phyloP scores from a whole-genome alignment of 371 early-diverging fungal species.

The Mortierella polycephala region DNA sequence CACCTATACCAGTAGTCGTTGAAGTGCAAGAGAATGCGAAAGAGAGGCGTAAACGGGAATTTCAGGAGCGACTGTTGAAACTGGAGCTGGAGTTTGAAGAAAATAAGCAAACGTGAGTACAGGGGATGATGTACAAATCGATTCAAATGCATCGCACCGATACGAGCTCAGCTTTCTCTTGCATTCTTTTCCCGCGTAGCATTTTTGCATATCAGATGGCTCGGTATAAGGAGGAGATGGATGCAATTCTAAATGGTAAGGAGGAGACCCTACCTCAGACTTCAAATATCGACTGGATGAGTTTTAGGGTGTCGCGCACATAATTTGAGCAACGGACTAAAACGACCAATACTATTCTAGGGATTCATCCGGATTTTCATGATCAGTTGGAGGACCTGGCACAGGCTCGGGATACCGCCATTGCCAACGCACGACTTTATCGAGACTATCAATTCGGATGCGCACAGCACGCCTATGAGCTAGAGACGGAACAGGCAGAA shows the following conservation, averaged over 20 bases:
- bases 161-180: too few species aligned
- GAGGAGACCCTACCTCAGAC: neutral
- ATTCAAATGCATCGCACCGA: too few species aligned
- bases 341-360: slow-evolving; percentile 41
- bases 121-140: neutral
- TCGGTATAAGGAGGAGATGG: slow-evolving; percentile 52
- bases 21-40: slow-evolving; percentile 32
- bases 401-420: slow-evolving; percentile 62
- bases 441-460: slow-evolving; percentile 77
- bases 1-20: slow-evolving; percentile 12
- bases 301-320: too few species aligned
- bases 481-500: slow-evolving; percentile 65
- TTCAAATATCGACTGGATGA: neutral
- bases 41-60: slow-evolving; percentile 45
- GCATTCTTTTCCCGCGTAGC: slow-evolving; percentile 12
- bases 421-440: slow-evolving; percentile 66
- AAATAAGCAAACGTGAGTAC: slow-evolving; percentile 47
- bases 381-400: slow-evolving; percentile 73
- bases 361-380: slow-evolving; percentile 73
- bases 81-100: slow-evolving; percentile 53
- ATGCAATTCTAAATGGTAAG: slow-evolving; percentile 47
- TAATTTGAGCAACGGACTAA: too few species aligned
- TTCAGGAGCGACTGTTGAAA: slow-evolving; percentile 46
- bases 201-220: slow-evolving; percentile 48
- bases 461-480: slow-evolving; percentile 71